Evolutionary conservation across 192 early-diverging fungal genomes (phyloP), one percentile per base, ranked within the genome.

Genomic region (Chytriomyces confervae): DNA sequence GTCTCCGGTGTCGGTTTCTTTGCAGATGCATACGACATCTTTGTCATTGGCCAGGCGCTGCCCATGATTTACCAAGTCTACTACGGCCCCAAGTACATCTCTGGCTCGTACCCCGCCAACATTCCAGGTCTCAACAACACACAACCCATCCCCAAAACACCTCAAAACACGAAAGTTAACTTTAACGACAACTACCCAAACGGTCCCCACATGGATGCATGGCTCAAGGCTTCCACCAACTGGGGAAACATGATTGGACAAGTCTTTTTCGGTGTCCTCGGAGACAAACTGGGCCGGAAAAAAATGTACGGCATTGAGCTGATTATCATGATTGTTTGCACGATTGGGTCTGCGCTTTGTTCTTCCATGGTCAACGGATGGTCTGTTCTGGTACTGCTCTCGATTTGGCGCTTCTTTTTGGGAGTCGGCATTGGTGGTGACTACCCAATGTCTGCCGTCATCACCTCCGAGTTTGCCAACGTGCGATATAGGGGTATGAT

Each of bases 1-100:
- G 81, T 89, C 51, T 82, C 87, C 46, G 85, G 86, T n/a, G 81
- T 79, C 50, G 84, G 94, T 79, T 95, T 97, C 84, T 92, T 96
- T 79, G 93, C 93, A 73, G 95, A 98, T 85, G 91, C 94, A 16
- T 96, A 97, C 83, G 95, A 98, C 86, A 90, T 95, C 62, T 97
- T 97, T 77, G 90, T 95, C 77, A 97, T 98, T 80, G 92, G 93
- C 77, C 86, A 96, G 72, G 92, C 93, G 11, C 87, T 94, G 18
- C 90, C 93, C 64, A 97, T 97, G 89, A 60, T 57, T 5, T 71
- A 71, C 50, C 69, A 71, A 9, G 49, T 92, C 86, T 95, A 97
- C 91, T 97, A 93, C 87, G 96, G 96, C 6, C 96, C 97, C 69
- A 96, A 98, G 83, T 76, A 83, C 36, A 98, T 95, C 50, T 92